A percentile compares a stretch with the other conserved stretches of the same genome.
Evolutionary conservation across 192 early-diverging fungal genomes (phyloP).

Genomic region (Linnemannia exigua): DNA sequence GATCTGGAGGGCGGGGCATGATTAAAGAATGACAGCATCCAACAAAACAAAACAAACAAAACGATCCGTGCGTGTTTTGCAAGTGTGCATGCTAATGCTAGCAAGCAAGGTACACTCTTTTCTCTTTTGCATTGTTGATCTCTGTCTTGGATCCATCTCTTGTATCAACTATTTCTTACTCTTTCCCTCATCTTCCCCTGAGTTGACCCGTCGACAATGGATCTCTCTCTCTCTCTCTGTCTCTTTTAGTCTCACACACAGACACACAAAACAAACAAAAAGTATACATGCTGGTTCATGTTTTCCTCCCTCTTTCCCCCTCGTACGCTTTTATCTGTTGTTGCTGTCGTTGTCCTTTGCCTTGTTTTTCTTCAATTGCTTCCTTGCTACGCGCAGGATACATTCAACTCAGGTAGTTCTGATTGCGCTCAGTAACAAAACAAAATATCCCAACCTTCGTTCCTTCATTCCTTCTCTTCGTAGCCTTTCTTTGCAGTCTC

Average conservation of each 20-base stretch:
- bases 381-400: background rate
- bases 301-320: background rate
- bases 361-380: background rate
- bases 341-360: background rate
- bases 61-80: no score
- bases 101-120: background rate
- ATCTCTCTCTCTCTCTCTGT: background rate
- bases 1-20: no score
- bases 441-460: background rate
- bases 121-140: background rate
- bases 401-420: background rate
- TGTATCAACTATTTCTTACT: background rate
- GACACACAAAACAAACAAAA: background rate
- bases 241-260: background rate
- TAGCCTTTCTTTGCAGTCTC: background rate
- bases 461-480: background rate
- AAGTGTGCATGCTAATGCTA: no score
- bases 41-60: no score
- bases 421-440: background rate
- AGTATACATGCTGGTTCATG: background rate
- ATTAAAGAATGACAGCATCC: no score
- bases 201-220: background rate
- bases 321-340: background rate
- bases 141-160: background rate
- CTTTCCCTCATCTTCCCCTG: constrained; percentile 9